Evolutionary conservation across 1,284 basidiomycete genomes (phyloP).

Genomic region (Phylloporus gajari): DNA sequence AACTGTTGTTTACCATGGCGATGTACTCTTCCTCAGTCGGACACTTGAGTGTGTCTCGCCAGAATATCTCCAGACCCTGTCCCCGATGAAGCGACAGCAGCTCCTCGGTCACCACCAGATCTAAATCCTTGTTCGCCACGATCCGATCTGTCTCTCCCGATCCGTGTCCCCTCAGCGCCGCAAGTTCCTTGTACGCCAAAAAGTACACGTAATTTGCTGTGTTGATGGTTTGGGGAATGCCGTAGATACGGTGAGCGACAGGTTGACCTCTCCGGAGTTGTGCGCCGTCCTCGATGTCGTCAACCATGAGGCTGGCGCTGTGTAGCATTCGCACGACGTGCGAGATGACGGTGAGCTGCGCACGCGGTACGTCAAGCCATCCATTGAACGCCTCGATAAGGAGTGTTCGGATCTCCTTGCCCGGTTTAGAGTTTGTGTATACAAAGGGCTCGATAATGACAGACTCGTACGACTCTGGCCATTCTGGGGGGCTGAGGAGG

Average conservation of each 20-base stretch:
- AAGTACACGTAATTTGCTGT: constrained; percentile 98
- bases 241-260: constrained; percentile 95
- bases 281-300: constrained; percentile 97
- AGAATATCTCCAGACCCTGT: constrained; percentile 94
- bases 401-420: constrained; percentile 91
- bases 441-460: constrained; percentile 90
- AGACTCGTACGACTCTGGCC: constrained; percentile 37
- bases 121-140: constrained; percentile 58
- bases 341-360: constrained; percentile 79
- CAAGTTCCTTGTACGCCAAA: constrained; percentile 83
- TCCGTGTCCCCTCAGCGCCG: constrained; percentile 59
- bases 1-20: constrained; percentile 96
- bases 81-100: constrained; percentile 92
- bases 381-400: constrained; percentile 95
- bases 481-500: constrained; percentile 32
- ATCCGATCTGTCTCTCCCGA: constrained; percentile 43
- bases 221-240: constrained; percentile 97
- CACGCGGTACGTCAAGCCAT: constrained; percentile 87
- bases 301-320: constrained; percentile 94
- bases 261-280: constrained; percentile 89
- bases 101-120: constrained; percentile 85
- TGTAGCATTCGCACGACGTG: constrained; percentile 94
- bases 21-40: constrained; percentile 97
- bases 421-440: constrained; percentile 87
- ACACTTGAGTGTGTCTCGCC: constrained; percentile 92